These are phyloP conservation scores for Eucalyptus curtisii DNA, from an alignment of 345 rosid genomes.

Conservation along the genomic window DNA sequence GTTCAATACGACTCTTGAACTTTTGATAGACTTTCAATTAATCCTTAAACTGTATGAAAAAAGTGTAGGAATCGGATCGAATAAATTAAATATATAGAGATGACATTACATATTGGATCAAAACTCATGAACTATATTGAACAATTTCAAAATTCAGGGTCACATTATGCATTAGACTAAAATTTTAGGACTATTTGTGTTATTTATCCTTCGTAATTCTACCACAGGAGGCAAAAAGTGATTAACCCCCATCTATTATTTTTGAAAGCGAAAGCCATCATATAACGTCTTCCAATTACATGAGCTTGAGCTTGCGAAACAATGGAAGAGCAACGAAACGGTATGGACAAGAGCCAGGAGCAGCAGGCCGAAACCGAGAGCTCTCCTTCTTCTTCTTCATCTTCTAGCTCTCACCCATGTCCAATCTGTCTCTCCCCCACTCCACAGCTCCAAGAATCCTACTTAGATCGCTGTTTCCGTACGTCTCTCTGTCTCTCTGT, in stretches of 20 bases:
- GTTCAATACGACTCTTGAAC: accelerated
- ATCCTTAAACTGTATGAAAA: accelerated
- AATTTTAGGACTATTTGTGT: too few relatives aligned
- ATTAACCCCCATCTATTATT: too few relatives aligned
- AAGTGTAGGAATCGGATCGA: accelerated
- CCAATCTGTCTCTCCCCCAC: constrained; percentile 71
- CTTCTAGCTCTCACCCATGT: constrained; percentile 32
- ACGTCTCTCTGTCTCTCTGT: constrained; percentile 4
- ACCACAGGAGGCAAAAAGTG: too few relatives aligned
- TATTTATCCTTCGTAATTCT: too few relatives aligned
- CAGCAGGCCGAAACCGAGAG: neutral
- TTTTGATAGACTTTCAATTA: accelerated
- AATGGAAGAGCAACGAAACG: neutral
- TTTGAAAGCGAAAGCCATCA: too few relatives aligned
- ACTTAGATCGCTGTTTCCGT: constrained; percentile 87
- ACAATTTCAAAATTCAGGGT: accelerated
- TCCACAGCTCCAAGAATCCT: constrained; percentile 29
- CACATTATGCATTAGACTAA: accelerated
- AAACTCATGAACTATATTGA: accelerated
- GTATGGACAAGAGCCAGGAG: neutral
- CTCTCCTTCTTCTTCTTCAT: neutral
- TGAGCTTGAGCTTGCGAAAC: neutral
- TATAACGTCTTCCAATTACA: neutral
- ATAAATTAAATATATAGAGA: too few relatives aligned
- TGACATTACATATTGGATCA: accelerated